A percentile compares a stretch with the other conserved stretches of the same genome.
phyloP scores from a whole-genome alignment of 306 rosid species.

The Morella rubra region DNA sequence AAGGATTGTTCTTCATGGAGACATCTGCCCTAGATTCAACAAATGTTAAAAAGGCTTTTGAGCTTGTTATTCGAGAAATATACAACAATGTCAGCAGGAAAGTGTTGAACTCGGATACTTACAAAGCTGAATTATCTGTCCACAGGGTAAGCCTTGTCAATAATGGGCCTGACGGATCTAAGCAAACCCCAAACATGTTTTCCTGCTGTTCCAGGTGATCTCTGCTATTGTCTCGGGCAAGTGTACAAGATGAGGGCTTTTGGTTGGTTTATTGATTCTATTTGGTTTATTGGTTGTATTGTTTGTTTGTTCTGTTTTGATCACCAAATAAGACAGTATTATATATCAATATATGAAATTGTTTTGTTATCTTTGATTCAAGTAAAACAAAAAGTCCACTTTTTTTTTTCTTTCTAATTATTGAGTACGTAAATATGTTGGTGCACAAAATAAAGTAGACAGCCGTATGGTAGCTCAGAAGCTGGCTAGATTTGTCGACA shows the following conservation, averaged over 20 bases:
- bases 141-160: conserved; percentile 86
- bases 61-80: conserved; percentile 81
- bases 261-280: conserved; percentile 30
- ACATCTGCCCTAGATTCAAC: conserved; percentile 90
- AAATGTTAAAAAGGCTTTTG: conserved; percentile 81
- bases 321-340: conserved; percentile 40
- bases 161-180: conserved; percentile 51
- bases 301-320: conserved; percentile 34
- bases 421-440: conserved; percentile 33
- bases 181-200: conserved; percentile 48
- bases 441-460: conserved; percentile 31
- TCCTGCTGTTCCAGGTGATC: conserved; percentile 86
- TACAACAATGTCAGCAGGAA: conserved; percentile 89
- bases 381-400: conserved; percentile 26
- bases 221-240: conserved; percentile 2
- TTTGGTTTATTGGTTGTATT: conserved; percentile 26
- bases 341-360: conserved; percentile 27
- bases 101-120: conserved; percentile 85
- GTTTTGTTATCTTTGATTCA: conserved; percentile 27
- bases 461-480: conserved; percentile 5
- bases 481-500: background rate
- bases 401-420: conserved; percentile 29
- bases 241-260: conserved; percentile 28
- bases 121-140: conserved; percentile 89
- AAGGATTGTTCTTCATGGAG: conserved; percentile 94